Conservation (phyloP, 306 rosid species). For the Canavalia gladiata region DNA sequence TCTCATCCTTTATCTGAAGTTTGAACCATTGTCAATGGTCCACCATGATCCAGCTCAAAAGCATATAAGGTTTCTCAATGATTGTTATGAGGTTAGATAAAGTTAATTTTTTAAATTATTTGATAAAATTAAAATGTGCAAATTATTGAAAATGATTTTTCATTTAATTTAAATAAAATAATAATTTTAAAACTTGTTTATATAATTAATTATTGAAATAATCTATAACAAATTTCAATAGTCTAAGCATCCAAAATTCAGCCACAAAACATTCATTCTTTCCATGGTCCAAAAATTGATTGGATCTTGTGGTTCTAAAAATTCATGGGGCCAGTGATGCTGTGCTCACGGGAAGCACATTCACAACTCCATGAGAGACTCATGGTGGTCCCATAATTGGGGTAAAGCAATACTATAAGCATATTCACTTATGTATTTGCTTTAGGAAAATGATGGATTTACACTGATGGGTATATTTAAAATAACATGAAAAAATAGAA, state of each 20-base stretch:
- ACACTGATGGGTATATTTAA: too few relatives aligned
- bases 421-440: background rate
- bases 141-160: too few relatives aligned
- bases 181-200: too few relatives aligned
- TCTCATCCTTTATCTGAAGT: conserved; percentile 22
- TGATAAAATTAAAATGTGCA: too few relatives aligned
- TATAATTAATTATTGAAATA: too few relatives aligned
- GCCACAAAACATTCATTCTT: background rate
- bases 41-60: background rate
- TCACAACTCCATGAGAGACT: background rate
- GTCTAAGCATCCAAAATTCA: conserved; percentile 7
- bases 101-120: too few relatives aligned
- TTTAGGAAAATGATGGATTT: too few relatives aligned
- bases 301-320: background rate
- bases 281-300: background rate
- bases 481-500: too few relatives aligned
- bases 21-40: background rate
- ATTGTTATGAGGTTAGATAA: too few relatives aligned
- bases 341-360: background rate
- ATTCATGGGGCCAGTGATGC: background rate
- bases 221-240: too few relatives aligned
- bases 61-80: too few relatives aligned
- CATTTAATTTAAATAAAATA: too few relatives aligned
- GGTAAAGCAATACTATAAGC: background rate
- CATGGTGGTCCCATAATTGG: background rate